Conservation (phyloP, 1,284 basidiomycete genomes). For the Ganoderma resinaceum region DNA sequence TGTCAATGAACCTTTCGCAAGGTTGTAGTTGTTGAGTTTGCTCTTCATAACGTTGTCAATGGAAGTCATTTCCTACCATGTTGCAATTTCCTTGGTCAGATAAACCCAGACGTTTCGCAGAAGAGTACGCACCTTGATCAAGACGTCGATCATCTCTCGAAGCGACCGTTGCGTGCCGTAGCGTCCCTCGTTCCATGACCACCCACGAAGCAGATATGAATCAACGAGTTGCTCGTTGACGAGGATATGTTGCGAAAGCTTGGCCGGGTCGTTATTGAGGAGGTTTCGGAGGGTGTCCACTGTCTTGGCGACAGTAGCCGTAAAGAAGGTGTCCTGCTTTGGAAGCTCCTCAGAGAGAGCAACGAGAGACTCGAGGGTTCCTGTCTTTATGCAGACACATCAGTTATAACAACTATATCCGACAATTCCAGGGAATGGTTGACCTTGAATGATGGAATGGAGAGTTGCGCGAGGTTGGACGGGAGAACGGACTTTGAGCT, state of each 20-base stretch:
- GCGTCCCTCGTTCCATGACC: conserved; percentile 91
- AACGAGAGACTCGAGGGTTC: conserved; percentile 92
- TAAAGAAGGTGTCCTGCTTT: conserved; percentile 92
- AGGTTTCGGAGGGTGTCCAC: conserved; percentile 95
- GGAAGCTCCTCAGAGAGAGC: conserved; percentile 92
- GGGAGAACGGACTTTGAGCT: conserved; percentile 61
- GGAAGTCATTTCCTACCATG: conserved; percentile 81
- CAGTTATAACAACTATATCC: conserved; percentile 4
- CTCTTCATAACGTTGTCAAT: conserved; percentile 91
- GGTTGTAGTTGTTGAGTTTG: conserved; percentile 92
- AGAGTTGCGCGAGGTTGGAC: conserved; percentile 60
- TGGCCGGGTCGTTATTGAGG: conserved; percentile 87
- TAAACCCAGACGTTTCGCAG: conserved; percentile 11
- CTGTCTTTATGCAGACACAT: conserved; percentile 65
- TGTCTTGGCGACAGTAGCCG: conserved; percentile 87
- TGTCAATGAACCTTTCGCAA: conserved; percentile 93
- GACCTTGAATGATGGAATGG: conserved; percentile 84
- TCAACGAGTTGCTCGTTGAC: conserved; percentile 88
- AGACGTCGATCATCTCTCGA: conserved; percentile 80
- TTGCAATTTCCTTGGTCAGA: not conserved
- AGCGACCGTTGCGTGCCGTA: conserved; percentile 85
- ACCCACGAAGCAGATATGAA: conserved; percentile 78
- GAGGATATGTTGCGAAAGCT: conserved; percentile 83
- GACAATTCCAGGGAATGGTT: not conserved
- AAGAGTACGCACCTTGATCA: conserved; percentile 71